phyloP scores from a whole-genome alignment of 805 yeast genomes.

The Debaryomyces prosopidis region DNA sequence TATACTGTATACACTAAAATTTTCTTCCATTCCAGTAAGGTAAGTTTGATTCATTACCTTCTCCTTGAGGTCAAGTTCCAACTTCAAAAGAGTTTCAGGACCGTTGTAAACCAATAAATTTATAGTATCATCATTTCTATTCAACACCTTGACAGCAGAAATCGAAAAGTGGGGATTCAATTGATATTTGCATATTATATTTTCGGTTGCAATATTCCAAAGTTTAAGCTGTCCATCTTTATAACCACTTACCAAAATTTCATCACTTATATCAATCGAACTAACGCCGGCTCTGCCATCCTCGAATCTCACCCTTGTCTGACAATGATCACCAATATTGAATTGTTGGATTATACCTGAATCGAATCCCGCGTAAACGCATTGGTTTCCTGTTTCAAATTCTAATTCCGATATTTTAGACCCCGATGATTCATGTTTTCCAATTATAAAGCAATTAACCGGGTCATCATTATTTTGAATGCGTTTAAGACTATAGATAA shows the following conservation, averaged over 20 bases:
- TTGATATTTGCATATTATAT: background rate
- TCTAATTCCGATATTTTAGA: slow-evolving; percentile 24
- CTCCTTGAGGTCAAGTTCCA: slow-evolving; percentile 8
- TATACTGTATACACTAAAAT: slow-evolving; percentile 17
- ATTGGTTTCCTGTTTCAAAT: slow-evolving; percentile 49
- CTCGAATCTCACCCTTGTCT: slow-evolving; percentile 9
- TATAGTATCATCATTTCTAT: background rate
- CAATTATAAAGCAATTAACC: slow-evolving; percentile 16
- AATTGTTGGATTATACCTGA: slow-evolving; percentile 34
- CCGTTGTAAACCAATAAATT: slow-evolving; percentile 22
- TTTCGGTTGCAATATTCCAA: slow-evolving; percentile 8
- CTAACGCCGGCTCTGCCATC: slow-evolving; percentile 11
- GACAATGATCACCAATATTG: slow-evolving; percentile 16
- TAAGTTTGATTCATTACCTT: slow-evolving; percentile 8
- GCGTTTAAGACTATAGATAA: slow-evolving; percentile 36
- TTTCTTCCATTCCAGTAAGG: slow-evolving; percentile 26
- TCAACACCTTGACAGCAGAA: background rate
- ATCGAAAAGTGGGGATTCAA: slow-evolving; percentile 7
- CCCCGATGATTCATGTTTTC: slow-evolving; percentile 3
- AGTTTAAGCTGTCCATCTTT: slow-evolving; percentile 16
- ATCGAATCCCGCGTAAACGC: slow-evolving; percentile 42
- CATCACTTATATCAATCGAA: slow-evolving; percentile 9
- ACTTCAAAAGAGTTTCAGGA: slow-evolving; percentile 21
- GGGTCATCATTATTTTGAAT: slow-evolving; percentile 18
- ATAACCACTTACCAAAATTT: slow-evolving; percentile 20